These are phyloP conservation scores for Talaromyces funiculosus DNA, from an alignment of 2,329 filamentous ascomycete genomes.

Conservation along the genomic window DNA sequence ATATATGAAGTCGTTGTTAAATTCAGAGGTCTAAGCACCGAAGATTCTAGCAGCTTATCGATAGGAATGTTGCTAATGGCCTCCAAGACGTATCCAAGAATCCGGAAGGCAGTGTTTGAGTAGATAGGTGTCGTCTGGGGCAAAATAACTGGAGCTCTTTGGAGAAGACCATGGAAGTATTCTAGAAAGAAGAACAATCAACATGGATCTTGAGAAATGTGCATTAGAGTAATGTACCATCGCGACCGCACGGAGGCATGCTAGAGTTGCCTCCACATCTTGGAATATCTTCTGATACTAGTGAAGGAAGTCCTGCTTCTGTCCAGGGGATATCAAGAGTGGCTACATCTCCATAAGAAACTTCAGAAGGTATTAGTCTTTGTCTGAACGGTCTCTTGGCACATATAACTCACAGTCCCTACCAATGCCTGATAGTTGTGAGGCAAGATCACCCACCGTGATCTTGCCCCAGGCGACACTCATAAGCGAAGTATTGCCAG, in stretches of 20 bases:
- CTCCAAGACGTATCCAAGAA: slow-evolving; percentile 36
- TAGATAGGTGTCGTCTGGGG: slow-evolving; percentile 30
- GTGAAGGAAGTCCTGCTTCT: background rate
- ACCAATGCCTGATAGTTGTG: slow-evolving; percentile 33
- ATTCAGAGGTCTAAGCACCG: slow-evolving; percentile 35
- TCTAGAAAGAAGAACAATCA: slow-evolving; percentile 19
- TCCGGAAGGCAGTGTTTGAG: slow-evolving; percentile 33
- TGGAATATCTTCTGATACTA: background rate
- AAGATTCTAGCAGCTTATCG: slow-evolving; percentile 31
- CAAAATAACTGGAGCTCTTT: slow-evolving; percentile 27
- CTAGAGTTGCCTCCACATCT: background rate
- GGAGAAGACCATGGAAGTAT: slow-evolving; percentile 30
- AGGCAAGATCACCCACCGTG: slow-evolving; percentile 34
- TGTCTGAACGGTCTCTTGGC: background rate
- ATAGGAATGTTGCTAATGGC: slow-evolving; percentile 32
- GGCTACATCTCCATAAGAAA: background rate
- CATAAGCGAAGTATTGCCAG: slow-evolving; percentile 16
- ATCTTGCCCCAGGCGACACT: slow-evolving; percentile 29
- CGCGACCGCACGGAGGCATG: background rate
- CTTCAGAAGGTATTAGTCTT: background rate
- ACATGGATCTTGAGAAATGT: background rate
- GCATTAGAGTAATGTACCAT: background rate
- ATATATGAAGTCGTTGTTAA: slow-evolving; percentile 32
- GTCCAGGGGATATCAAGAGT: background rate
- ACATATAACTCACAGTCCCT: slow-evolving; percentile 27